phyloP scores from a whole-genome alignment of 371 early-diverging fungal genomes.

The Mucor velutinosus region DNA sequence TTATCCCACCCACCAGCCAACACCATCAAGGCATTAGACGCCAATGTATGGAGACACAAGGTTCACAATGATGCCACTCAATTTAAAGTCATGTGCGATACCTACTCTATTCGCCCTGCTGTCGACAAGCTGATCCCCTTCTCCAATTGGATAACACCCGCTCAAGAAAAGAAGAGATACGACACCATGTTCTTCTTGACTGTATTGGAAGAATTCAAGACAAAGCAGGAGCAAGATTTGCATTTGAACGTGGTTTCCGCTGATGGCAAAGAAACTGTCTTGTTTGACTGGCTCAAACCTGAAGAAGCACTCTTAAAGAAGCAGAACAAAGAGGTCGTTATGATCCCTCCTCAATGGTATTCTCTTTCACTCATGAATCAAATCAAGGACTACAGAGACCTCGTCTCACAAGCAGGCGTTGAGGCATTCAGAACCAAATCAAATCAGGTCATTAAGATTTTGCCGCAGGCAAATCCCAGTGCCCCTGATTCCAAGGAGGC shows the following conservation, averaged over 20 bases:
- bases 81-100: conserved; percentile 58
- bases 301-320: conserved; percentile 45
- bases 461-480: conserved; percentile 49
- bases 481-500: conserved; percentile 16
- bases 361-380: conserved; percentile 46
- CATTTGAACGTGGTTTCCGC: conserved; percentile 32
- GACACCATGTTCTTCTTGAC: conserved; percentile 78
- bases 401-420: conserved; percentile 35
- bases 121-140: conserved; percentile 55
- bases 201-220: conserved; percentile 36
- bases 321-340: conserved; percentile 26
- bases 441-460: conserved; percentile 31
- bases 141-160: conserved; percentile 83
- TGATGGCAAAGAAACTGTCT: conserved; percentile 67
- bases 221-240: conserved; percentile 15
- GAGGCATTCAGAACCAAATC: conserved; percentile 30
- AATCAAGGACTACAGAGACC: conserved; percentile 26
- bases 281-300: conserved; percentile 73
- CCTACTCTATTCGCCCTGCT: conserved; percentile 46
- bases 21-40: conserved; percentile 27
- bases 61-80: conserved; percentile 55
- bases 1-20: conserved; percentile 51
- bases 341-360: conserved; percentile 75
- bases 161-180: conserved; percentile 65
- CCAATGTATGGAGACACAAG: conserved; percentile 51